Percentiles rank a stretch among this genome's conserved stretches.
phyloP scores from a whole-genome alignment of 2,329 filamentous ascomycete genomes.

The Monilinia fructigena region DNA sequence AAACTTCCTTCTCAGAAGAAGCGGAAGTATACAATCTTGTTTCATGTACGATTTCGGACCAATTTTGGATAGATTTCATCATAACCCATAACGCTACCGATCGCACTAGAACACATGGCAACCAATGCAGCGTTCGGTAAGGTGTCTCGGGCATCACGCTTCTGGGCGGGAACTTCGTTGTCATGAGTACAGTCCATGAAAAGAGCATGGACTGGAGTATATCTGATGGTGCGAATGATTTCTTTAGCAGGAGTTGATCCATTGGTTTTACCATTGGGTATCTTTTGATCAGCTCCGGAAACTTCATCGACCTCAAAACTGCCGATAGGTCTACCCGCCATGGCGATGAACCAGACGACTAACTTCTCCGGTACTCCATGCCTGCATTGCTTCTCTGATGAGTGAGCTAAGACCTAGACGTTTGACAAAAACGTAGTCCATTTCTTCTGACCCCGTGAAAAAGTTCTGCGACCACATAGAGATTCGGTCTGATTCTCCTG shows the following conservation, averaged over 20 bases:
- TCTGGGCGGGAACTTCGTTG: conserved; percentile 94
- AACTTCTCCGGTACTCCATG: conserved; percentile 91
- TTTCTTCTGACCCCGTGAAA: conserved; percentile 96
- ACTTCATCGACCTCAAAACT: conserved; percentile 95
- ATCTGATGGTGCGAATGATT: conserved; percentile 76
- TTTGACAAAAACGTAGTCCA: conserved; percentile 95
- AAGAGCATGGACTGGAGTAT: conserved; percentile 85
- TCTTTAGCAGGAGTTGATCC: conserved; percentile 38
- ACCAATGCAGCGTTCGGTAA: conserved; percentile 91
- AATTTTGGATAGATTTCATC: conserved; percentile 93
- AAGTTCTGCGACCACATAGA: conserved; percentile 91
- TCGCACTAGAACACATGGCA: conserved; percentile 91
- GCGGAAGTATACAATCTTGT: conserved; percentile 77
- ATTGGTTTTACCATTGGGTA: conserved; percentile 36
- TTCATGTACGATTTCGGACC: conserved; percentile 90
- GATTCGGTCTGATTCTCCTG: conserved; percentile 78
- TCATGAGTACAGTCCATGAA: conserved; percentile 99
- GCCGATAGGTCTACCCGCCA: conserved; percentile 89
- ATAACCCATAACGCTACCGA: conserved; percentile 95
- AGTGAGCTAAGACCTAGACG: conserved; percentile 85
- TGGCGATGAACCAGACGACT: conserved; percentile 91
- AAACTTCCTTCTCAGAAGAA: conserved; percentile 63
- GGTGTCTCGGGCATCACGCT: conserved; percentile 89
- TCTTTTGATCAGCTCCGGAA: conserved; percentile 56
- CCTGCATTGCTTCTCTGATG: conserved; percentile 97